Conservation (phyloP, 345 rosid species). For the Tarenaya hassleriana region DNA sequence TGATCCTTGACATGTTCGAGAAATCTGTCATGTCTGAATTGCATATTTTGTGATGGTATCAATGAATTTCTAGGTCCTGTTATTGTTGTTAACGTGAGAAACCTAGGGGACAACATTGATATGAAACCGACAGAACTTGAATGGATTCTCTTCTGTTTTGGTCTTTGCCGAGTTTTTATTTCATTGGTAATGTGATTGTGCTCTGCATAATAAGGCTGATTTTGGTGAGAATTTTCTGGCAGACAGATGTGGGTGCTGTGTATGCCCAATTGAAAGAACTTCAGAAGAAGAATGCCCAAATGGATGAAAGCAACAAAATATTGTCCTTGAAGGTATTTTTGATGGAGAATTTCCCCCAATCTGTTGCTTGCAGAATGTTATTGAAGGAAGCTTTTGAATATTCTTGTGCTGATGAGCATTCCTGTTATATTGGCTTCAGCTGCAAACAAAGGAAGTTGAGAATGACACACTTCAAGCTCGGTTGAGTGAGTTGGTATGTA, state of each 20-base stretch:
- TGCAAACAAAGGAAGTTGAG: constrained; percentile 57
- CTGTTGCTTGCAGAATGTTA: not conserved
- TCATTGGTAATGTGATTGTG: constrained; percentile 8
- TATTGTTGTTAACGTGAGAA: too few species aligned
- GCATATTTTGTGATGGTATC: too few species aligned
- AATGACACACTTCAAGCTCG: constrained; percentile 46
- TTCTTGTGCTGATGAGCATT: constrained; percentile 19
- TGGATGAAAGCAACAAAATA: constrained; percentile 59
- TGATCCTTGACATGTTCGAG: not conserved
- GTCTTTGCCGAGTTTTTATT: constrained; percentile 1
- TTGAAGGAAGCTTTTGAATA: not conserved
- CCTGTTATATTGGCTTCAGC: constrained; percentile 35
- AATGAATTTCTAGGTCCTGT: too few species aligned
- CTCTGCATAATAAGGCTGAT: constrained; percentile 14
- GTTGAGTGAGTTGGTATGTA: constrained; percentile 60
- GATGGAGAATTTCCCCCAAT: not conserved
- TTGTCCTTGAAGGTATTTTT: constrained; percentile 44
- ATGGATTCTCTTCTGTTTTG: not conserved
- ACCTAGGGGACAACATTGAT: too few species aligned
- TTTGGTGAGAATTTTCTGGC: constrained; percentile 16
- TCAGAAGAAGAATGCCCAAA: constrained; percentile 59
- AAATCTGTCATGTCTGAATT: not conserved
- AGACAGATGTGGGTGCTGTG: constrained; percentile 83
- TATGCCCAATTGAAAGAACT: constrained; percentile 75
- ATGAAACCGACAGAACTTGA: too few species aligned